Percentiles rank a stretch among this genome's conserved stretches.
Conservation (phyloP, 1,139 yeast genomes). For the Debaryomyces robertsiae region DNA sequence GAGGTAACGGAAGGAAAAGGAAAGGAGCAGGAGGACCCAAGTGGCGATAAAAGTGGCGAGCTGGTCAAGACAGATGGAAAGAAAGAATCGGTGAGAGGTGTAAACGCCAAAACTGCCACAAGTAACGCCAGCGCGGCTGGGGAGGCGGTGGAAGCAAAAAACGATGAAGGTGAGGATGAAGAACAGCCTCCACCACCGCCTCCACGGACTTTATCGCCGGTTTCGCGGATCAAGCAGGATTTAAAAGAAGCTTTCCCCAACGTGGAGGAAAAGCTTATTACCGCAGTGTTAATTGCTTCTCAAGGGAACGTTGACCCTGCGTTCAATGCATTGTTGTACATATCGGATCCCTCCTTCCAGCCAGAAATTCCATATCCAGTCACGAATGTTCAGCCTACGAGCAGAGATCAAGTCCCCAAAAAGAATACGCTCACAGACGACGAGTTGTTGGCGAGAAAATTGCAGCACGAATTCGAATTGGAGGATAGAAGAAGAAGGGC, state of each 20-base stretch:
- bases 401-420: slow-evolving; percentile 19
- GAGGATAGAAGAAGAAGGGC: slow-evolving; percentile 42
- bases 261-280: slow-evolving; percentile 66
- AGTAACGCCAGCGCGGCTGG: slow-evolving; percentile 11
- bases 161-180: slow-evolving; percentile 11
- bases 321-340: slow-evolving; percentile 79
- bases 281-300: slow-evolving; percentile 84
- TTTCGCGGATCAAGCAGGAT: slow-evolving; percentile 52
- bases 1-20: too few species aligned
- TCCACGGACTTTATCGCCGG: slow-evolving; percentile 65
- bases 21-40: too few species aligned
- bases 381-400: slow-evolving; percentile 14
- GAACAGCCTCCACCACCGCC: slow-evolving; percentile 64
- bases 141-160: slow-evolving; percentile 16
- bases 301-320: slow-evolving; percentile 81
- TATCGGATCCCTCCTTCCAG: slow-evolving; percentile 74
- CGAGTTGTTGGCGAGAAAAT: slow-evolving; percentile 77
- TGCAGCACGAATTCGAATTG: slow-evolving; percentile 70
- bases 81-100: background rate
- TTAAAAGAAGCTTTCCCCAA: slow-evolving; percentile 83
- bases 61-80: slow-evolving; percentile 2
- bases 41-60: slow-evolving; percentile 9
- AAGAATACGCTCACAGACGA: slow-evolving; percentile 50
- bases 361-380: slow-evolving; percentile 56
- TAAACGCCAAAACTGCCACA: slow-evolving; percentile 4